Evolutionary conservation across 352 stramenopile genomes (phyloP).

Genomic region (Globisporangium recalcitrans): DNA sequence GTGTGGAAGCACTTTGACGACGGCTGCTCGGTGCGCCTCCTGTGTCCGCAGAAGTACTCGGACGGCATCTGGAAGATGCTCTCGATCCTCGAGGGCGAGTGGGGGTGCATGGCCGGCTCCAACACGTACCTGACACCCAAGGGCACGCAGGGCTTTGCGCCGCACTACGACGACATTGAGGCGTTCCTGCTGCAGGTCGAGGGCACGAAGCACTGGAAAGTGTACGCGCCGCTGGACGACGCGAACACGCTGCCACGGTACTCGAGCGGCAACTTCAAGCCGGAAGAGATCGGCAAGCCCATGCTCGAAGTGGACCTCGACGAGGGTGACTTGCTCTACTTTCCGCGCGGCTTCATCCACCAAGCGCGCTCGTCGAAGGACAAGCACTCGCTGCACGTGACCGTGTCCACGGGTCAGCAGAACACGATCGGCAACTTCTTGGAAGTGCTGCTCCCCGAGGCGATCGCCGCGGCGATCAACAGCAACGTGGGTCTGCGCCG

Average conservation of each 20-base stretch:
- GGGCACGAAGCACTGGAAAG: conserved; percentile 92
- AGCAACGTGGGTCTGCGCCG: conserved; percentile 53
- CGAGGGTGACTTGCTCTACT: conserved; percentile 88
- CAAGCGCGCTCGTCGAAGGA: conserved; percentile 61
- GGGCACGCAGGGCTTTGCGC: conserved; percentile 93
- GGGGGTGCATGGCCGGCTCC: conserved; percentile 91
- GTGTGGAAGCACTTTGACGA: conserved; percentile 83
- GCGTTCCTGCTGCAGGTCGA: conserved; percentile 93
- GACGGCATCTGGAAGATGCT: conserved; percentile 85
- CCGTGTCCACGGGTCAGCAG: conserved; percentile 85
- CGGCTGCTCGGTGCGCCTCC: conserved; percentile 87
- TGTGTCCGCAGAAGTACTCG: conserved; percentile 93
- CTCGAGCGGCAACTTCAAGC: conserved; percentile 72
- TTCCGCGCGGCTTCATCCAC: conserved; percentile 88
- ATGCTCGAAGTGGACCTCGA: conserved; percentile 78
- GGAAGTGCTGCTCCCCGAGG: conserved; percentile 56
- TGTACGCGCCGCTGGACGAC: conserved; percentile 69
- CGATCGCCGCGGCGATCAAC: conserved; percentile 50
- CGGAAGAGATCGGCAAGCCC: conserved; percentile 72
- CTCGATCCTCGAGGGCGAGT: conserved; percentile 92
- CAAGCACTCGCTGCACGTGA: conserved; percentile 83
- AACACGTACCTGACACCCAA: conserved; percentile 94
- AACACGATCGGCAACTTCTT: conserved; percentile 81
- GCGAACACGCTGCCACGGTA: conserved; percentile 51
- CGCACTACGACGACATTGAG: conserved; percentile 97